A percentile compares a stretch with the other conserved stretches of the same genome.
phyloP scores from a whole-genome alignment of 139 green algal species.

The Chlorella sp. region DNA sequence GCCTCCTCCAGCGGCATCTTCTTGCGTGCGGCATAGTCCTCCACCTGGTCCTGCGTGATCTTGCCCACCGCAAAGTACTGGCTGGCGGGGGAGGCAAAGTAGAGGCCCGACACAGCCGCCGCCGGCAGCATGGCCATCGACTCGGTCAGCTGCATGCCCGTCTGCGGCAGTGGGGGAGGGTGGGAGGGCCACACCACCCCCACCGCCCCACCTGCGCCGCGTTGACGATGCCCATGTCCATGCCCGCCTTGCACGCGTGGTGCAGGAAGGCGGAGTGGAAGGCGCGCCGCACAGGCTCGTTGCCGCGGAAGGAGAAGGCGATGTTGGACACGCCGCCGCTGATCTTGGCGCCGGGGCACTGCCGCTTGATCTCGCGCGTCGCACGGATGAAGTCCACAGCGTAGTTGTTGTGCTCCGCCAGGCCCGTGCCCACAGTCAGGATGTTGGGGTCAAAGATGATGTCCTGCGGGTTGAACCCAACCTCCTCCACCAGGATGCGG shows the following conservation, averaged over 20 bases:
- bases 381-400: constrained; percentile 98
- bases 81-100: constrained; percentile 85
- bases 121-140: constrained; percentile 96
- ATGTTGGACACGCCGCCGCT: constrained; percentile 98
- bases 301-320: constrained; percentile 98
- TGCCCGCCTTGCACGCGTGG: constrained; percentile 93
- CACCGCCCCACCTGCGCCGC: constrained; percentile 88
- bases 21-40: constrained; percentile 93
- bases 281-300: constrained; percentile 91
- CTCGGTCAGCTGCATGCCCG: constrained; percentile 93
- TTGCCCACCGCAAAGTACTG: constrained; percentile 99
- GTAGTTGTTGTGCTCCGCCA: constrained; percentile 99
- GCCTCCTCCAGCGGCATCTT: constrained; percentile 80
- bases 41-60: constrained; percentile 93
- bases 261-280: constrained; percentile 97
- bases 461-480: constrained; percentile 95
- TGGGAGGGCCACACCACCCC: too few relatives aligned
- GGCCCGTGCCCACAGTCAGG: constrained; percentile 95
- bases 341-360: constrained; percentile 96
- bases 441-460: constrained; percentile 99
- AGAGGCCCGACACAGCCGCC: constrained; percentile 93
- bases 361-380: constrained; percentile 92
- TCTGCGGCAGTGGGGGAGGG: constrained; percentile 36
- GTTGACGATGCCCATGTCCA: constrained; percentile 99
- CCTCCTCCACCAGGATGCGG: constrained; percentile 95